Evolutionary conservation across 2,329 filamentous ascomycete genomes (phyloP), one percentile per base, ranked within the genome.

Genomic region (Diaporthe eres): DNA sequence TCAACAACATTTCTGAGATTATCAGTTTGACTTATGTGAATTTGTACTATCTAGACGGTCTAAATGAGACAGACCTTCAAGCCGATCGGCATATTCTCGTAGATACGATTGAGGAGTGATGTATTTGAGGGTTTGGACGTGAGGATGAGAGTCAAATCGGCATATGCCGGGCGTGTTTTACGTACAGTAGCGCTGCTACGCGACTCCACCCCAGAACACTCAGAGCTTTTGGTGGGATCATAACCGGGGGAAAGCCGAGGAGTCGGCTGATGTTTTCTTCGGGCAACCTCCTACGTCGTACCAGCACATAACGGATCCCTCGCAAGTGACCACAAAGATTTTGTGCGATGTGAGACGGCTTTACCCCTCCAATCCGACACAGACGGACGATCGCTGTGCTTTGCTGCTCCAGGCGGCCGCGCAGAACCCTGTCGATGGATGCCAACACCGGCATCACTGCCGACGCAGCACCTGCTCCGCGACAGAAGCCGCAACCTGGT

Each of bases 381-480:
- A 25, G 8, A 68, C 31, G 28, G 65, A 68, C 47, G 25, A 53
- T 6, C n/a, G 3, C n/a, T 25, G 47, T 8, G 22, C 8, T 39
- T 31, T 6, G 4, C 17, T 53, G 31, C 13, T 17, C 31, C 65
- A 49, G 65, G 6, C 31, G 3, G 31, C n/a, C n/a, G 17, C 49
- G n/a, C 47, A 39, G 82, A 37, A 42, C 7, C n/a, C n/a, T n/a
- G 65, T 31, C 49, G 10, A 70, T 70, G 65, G 34, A 70, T 39
- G 49, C 34, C 25, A 31, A 42, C 17, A 15, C 47, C 49, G 65
- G 65, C 49, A 42, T 70, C 65, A 70, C 65, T 42, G 65, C 65
- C 65, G 65, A 70, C n/a, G 49, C 49, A 31, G 49, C 49, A 17
- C 49, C 47, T 31, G 49, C 65, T 53, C 49, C 65, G 15, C 65